A percentile compares a stretch with the other conserved stretches of the same genome.
Conservation (phyloP, 2,329 filamentous ascomycete species). For the Talaromyces rugulosus region DNA sequence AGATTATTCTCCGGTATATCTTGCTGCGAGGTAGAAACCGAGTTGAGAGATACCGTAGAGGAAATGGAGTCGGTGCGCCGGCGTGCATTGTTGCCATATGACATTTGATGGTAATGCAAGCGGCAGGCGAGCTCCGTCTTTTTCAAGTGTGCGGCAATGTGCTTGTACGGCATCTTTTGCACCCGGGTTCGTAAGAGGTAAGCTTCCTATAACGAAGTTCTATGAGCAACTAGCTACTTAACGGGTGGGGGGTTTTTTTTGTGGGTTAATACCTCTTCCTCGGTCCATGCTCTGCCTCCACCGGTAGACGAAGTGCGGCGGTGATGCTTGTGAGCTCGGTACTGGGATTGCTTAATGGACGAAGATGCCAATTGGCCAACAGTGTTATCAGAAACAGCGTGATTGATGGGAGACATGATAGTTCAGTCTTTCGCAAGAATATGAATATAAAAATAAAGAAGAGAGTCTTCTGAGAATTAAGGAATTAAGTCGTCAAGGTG, state of each 20-base stretch:
- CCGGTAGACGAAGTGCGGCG: conserved; percentile 67
- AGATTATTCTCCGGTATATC: conserved; percentile 17
- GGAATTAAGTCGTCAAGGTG: not conserved
- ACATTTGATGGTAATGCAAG: conserved; percentile 81
- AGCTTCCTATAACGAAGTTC: conserved; percentile 56
- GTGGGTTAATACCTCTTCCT: conserved; percentile 66
- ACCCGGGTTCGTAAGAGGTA: conserved; percentile 80
- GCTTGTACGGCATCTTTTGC: conserved; percentile 88
- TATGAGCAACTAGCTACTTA: not conserved
- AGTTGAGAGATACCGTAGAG: conserved; percentile 49
- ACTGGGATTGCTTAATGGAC: conserved; percentile 21
- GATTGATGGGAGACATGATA: not conserved
- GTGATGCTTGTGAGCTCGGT: conserved; percentile 57
- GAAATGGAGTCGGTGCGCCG: conserved; percentile 70
- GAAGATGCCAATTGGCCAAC: not conserved
- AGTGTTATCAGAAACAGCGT: not conserved
- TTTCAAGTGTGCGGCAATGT: conserved; percentile 78
- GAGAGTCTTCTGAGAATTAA: not conserved
- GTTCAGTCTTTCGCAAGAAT: not conserved
- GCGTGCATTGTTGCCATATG: conserved; percentile 74
- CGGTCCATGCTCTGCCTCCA: conserved; percentile 77
- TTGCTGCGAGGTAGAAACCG: conserved; percentile 29
- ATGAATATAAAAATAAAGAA: not conserved
- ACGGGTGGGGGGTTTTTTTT: not conserved
- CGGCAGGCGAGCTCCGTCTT: conserved; percentile 86